Evolutionary conservation across 768 basidiomycete genomes (phyloP).

Genomic region (Tylopilus sp.): DNA sequence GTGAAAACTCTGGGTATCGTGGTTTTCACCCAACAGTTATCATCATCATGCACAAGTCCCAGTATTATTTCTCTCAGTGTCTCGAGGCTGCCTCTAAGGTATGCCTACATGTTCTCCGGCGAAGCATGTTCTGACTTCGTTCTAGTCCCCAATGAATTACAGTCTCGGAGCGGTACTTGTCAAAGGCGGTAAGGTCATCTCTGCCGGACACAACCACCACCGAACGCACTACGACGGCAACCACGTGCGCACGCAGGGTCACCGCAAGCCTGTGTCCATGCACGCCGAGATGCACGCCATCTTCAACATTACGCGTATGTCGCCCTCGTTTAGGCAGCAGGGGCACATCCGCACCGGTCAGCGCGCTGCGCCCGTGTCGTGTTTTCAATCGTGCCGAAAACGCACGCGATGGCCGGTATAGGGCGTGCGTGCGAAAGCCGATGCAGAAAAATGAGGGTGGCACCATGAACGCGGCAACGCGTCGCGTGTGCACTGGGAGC

Average conservation of each 20-base stretch:
- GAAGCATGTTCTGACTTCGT: background rate
- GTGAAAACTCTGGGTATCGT: too few relatives aligned
- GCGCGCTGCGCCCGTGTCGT: background rate
- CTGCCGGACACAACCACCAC: background rate
- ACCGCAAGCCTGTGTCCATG: conserved; percentile 2
- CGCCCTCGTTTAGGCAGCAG: conserved; percentile 8
- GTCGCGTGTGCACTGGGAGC: background rate
- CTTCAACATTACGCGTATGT: background rate
- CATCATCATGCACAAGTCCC: conserved; percentile 3
- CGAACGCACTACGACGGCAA: conserved; percentile 5
- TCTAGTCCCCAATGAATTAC: conserved; percentile 3
- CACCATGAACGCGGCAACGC: background rate
- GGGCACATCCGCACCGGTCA: background rate
- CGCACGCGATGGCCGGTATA: background rate
- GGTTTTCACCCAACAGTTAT: background rate
- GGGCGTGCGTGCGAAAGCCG: background rate
- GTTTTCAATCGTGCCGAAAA: background rate
- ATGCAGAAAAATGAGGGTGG: background rate
- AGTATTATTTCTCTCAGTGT: conserved; percentile 1
- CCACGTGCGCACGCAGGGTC: background rate
- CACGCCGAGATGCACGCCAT: conserved; percentile 6
- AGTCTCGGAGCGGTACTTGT: conserved; percentile 1
- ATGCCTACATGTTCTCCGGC: background rate
- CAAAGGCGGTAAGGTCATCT: conserved; percentile 2
- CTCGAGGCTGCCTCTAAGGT: conserved; percentile 1